These are phyloP conservation scores for Epithele typhae DNA, from an alignment of 768 basidiomycete genomes.

Conservation along the genomic window DNA sequence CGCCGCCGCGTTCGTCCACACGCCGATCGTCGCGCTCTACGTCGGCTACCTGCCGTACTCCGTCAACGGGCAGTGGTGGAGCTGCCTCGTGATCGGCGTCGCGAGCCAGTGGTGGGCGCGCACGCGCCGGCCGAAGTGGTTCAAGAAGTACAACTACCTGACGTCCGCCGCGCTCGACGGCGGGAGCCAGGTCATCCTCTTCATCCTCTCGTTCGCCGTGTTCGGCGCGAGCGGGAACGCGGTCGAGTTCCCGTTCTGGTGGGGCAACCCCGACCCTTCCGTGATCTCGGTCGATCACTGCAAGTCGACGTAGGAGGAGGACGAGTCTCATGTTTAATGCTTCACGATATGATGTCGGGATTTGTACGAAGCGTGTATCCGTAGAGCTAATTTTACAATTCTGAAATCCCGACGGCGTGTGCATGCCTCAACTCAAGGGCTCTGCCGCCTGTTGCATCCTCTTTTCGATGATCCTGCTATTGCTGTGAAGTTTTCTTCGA, in stretches of 20 bases:
- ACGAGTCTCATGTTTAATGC: too few species aligned
- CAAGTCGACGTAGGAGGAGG: background rate
- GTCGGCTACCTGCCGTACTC: constrained; percentile 42
- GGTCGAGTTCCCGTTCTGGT: constrained; percentile 43
- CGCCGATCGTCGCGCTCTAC: constrained; percentile 40
- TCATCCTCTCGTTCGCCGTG: constrained; percentile 39
- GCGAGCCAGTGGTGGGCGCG: constrained; percentile 47
- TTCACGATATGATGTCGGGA: background rate
- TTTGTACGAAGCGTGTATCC: background rate
- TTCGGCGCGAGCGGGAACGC: constrained; percentile 40
- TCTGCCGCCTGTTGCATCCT: background rate
- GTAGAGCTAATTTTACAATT: too few species aligned
- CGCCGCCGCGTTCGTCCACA: constrained; percentile 39
- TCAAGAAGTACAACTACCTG: constrained; percentile 47
- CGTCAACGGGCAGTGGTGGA: constrained; percentile 53
- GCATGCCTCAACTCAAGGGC: too few species aligned
- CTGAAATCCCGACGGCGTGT: too few species aligned
- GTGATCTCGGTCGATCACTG: constrained; percentile 33
- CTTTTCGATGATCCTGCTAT: constrained; percentile 13
- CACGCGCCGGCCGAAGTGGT: constrained; percentile 39
- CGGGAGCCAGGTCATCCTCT: constrained; percentile 44
- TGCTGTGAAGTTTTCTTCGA: constrained; percentile 32
- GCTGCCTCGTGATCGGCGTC: constrained; percentile 47
- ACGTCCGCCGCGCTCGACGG: constrained; percentile 47
- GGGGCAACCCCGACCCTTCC: constrained; percentile 31